Evolutionary conservation across 345 rosid species (phyloP), one percentile per base, ranked within the genome.

Genomic region (Gossypium longicalyx): DNA sequence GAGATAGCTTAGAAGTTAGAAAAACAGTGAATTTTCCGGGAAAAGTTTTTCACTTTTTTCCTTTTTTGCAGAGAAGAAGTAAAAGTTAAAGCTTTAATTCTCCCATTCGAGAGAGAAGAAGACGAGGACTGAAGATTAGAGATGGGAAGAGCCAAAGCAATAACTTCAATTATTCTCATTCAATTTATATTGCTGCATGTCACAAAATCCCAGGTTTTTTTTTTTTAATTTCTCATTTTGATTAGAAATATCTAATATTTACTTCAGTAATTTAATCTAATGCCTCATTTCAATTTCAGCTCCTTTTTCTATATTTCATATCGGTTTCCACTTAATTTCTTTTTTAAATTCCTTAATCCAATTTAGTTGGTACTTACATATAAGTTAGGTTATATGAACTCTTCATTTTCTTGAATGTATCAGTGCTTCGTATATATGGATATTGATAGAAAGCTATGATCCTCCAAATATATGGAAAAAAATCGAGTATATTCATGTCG

Each of bases 121-220:
- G 57, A 75, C n/a, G 9, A 48, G 13, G 15, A 20, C 7, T 34
- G 41, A 34, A 34, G 41, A 34, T 34, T 34, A 25, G 59, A 23
- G 2, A 76, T 67, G 73, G 41, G n/a, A 25, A 51, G 48, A 12
- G 15, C 38, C 47, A 70, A 70, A 70, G 25, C 27, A 70, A 10
- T 70, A 29, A 52, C 48, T 51, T 51, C 47, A n/a, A 17, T 70
- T 52, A 44, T 70, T 3, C 15, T 70, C 23, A 5, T 70, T 70
- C 60, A 70, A 29, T 70, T 70, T 52, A 23, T 70, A 17, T n/a
- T 51, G 47, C 13, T 52, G 60, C 60, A 29, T 20, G 29, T 4
- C 6, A 2, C 59, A 9, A 19, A 29, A 16, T 29, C 60, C 23
- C 73, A 70, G 73, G 73, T 70, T 27, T 51, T 9, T 51, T 9